Evolutionary conservation across 1,284 basidiomycete genomes (phyloP).

Genomic region (Trichosporon asahii): DNA sequence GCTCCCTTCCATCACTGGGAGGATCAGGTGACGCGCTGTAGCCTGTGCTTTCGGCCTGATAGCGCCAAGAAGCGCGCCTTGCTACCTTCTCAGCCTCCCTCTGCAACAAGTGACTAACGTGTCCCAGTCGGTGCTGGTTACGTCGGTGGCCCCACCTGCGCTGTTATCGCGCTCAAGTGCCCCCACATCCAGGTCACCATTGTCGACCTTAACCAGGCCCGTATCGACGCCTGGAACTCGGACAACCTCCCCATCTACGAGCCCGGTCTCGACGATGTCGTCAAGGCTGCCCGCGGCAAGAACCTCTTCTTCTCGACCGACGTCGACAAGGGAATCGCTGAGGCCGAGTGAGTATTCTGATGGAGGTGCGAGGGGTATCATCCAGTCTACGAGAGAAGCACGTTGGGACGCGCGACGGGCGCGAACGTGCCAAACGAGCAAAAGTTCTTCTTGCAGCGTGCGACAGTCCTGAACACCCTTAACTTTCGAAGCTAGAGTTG

Average conservation of each 20-base stretch:
- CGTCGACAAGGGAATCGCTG: conserved; percentile 85
- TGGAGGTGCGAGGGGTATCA: background rate
- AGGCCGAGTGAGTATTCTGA: conserved; percentile 68
- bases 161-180: conserved; percentile 65
- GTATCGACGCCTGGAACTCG: conserved; percentile 94
- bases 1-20: background rate
- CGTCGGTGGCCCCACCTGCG: conserved; percentile 91
- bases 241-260: conserved; percentile 74
- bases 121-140: conserved; percentile 86
- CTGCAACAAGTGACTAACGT: background rate
- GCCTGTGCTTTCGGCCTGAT: background rate
- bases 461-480: too few relatives aligned
- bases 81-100: background rate
- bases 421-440: background rate
- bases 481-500: too few relatives aligned
- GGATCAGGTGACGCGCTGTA: background rate
- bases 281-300: conserved; percentile 79
- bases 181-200: conserved; percentile 94
- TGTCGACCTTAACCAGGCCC: conserved; percentile 91
- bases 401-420: background rate
- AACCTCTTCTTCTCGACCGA: conserved; percentile 98
- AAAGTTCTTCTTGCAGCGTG: background rate
- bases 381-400: background rate
- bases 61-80: background rate
- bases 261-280: conserved; percentile 91